Base-by-base conservation (phyloP, 345 rosid species). In the Arabis alpina region DNA sequence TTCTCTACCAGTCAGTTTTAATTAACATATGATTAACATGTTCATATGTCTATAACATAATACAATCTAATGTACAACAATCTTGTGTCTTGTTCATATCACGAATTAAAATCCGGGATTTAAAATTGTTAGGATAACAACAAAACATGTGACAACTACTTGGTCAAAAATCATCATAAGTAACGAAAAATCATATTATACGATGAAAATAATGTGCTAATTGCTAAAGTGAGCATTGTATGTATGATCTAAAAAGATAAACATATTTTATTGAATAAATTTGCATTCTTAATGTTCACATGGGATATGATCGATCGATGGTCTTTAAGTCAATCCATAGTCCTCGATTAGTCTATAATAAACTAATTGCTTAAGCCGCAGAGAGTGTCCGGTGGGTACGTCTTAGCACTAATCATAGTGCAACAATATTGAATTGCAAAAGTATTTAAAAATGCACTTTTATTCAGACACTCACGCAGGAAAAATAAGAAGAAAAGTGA, bases 361-460 rank as follows among this genome's bases (percentile, higher is more conserved):
- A 36, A 36, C 10, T 36, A 52, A 52, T 66, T 54, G 62, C 54
- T 44, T 48, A 34, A 45, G 57, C 66, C 13, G 59, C 19, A 70
- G 25, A 53, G 25, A 53, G 25, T 56, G 49, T 69, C 56, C 27
- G 51, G 40, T 58, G 74, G 74, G 59, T 50, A 51, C 55, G 56
- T 37, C 48, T 48, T 40, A 51, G 61, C 67, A 70, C 60, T 60
- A 30, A 70, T 61, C 75, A 70, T 51, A 60, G 44, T 50, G 68
- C 67, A 70, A 50, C 42, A 49, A 51, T 70, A 60, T 54, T 70
- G 34, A 51, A 60, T 49, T 51, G 42, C 23, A 28, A 61, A 61
- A 52, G 59, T 49, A 70, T 49, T 43, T 13, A 47, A 50, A 68
- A 56, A 68, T 69, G 58, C 53, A 70, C 66, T 70, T 60, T 70